Conservation (phyloP, 768 basidiomycete species). For the Lepiota subincarnata region DNA sequence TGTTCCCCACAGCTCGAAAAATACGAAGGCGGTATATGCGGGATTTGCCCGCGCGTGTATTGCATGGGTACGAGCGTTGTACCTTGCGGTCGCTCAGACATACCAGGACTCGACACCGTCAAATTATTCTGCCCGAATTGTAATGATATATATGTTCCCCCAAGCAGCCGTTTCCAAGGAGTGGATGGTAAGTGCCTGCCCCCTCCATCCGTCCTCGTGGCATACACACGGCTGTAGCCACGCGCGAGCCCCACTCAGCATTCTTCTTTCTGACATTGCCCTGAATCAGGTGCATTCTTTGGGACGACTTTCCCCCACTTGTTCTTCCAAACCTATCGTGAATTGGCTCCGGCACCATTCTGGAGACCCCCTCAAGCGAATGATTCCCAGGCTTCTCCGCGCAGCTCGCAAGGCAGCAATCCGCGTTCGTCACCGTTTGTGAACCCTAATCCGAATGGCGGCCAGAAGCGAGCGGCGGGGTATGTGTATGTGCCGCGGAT, state of each 20-base stretch:
- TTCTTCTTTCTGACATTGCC: background rate
- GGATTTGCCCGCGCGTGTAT: conserved; percentile 92
- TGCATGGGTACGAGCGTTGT: conserved; percentile 87
- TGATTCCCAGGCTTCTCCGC: conserved; percentile 55
- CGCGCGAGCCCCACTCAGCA: background rate
- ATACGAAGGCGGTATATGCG: conserved; percentile 89
- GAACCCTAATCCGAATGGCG: conserved; percentile 87
- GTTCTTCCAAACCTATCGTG: conserved; percentile 97
- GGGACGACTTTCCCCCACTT: conserved; percentile 98
- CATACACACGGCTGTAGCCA: background rate
- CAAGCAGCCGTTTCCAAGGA: conserved; percentile 91
- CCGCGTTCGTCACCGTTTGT: conserved; percentile 58
- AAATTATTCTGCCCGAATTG: conserved; percentile 98
- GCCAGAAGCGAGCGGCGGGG: conserved; percentile 83
- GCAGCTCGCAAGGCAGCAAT: conserved; percentile 45
- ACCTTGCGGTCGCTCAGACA: conserved; percentile 92
- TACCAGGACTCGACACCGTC: conserved; percentile 95
- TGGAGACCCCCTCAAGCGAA: conserved; percentile 67
- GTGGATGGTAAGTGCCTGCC: conserved; percentile 73
- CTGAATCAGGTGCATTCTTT: conserved; percentile 85
- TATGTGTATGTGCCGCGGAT: conserved; percentile 89
- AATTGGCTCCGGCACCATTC: conserved; percentile 91
- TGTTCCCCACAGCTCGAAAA: conserved; percentile 78
- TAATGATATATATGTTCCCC: conserved; percentile 94
- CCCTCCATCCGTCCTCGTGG: background rate